Evolutionary conservation across 1,284 basidiomycete species (phyloP).

Genomic region (Tilletia horrida): DNA sequence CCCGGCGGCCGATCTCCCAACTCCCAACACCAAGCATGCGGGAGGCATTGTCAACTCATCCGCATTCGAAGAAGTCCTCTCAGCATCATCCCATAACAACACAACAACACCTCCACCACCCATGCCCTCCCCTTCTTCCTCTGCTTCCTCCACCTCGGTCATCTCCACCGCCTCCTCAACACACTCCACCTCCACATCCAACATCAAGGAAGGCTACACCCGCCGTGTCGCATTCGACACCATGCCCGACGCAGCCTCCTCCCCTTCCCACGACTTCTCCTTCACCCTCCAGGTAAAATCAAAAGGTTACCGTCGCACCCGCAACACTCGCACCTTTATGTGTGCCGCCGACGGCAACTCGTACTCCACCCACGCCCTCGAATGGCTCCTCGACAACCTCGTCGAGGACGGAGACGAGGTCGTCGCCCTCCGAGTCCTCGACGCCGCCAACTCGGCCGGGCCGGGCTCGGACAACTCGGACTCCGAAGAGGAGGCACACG

Average conservation of each 20-base stretch:
- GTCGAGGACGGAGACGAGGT: conserved; percentile 92
- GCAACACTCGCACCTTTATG: conserved; percentile 82
- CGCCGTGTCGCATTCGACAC: conserved; percentile 47
- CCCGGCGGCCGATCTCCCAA: not conserved
- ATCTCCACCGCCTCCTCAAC: not conserved
- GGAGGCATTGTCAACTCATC: conserved; percentile 12
- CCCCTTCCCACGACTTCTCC: conserved; percentile 40
- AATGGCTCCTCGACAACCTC: conserved; percentile 68
- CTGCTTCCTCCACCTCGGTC: not conserved
- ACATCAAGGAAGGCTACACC: conserved; percentile 7
- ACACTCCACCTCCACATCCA: not conserved
- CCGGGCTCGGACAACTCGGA: conserved; percentile 65
- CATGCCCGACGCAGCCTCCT: conserved; percentile 52
- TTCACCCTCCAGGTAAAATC: conserved; percentile 70
- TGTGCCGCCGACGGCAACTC: conserved; percentile 79
- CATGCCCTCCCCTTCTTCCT: not conserved
- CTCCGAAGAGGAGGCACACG: conserved; percentile 78
- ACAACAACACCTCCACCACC: not conserved
- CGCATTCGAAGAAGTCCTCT: not conserved
- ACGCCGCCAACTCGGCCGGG: conserved; percentile 50
- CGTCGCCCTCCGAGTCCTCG: conserved; percentile 84
- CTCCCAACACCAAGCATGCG: not conserved
- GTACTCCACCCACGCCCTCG: conserved; percentile 36
- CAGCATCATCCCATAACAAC: not conserved
- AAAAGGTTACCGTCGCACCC: conserved; percentile 73